phyloP scores from a whole-genome alignment of 2,329 filamentous ascomycete species.

The Ophiostoma sp. region DNA sequence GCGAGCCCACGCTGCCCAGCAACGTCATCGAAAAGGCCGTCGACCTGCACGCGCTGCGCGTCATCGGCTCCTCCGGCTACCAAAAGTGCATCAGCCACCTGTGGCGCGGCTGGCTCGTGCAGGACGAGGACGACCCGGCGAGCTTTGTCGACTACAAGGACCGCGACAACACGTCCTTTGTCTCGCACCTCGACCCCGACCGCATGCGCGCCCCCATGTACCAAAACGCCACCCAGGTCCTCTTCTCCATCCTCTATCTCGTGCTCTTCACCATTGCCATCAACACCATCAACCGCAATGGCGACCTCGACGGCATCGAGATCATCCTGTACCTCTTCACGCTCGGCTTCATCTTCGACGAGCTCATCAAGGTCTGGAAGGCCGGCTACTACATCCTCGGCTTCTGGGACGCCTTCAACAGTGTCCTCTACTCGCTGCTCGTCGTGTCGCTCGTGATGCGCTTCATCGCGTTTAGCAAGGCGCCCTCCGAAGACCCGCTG shows the following conservation, averaged over 20 bases:
- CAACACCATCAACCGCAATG: slow-evolving; percentile 83
- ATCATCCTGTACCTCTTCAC: slow-evolving; percentile 86
- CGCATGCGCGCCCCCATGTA: slow-evolving; percentile 89
- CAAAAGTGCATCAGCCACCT: slow-evolving; percentile 91
- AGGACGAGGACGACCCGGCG: slow-evolving; percentile 86
- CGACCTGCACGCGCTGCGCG: slow-evolving; percentile 78
- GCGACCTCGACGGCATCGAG: slow-evolving; percentile 79
- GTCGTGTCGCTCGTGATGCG: slow-evolving; percentile 72
- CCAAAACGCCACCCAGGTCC: slow-evolving; percentile 82
- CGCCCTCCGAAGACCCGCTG: slow-evolving; percentile 31
- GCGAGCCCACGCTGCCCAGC: slow-evolving; percentile 63
- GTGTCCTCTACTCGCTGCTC: slow-evolving; percentile 71
- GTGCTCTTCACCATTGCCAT: slow-evolving; percentile 83
- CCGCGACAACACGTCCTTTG: slow-evolving; percentile 71
- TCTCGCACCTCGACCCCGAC: slow-evolving; percentile 83
- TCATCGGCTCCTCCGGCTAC: slow-evolving; percentile 90
- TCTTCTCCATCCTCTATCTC: slow-evolving; percentile 78
- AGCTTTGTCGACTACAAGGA: slow-evolving; percentile 82
- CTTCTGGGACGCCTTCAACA: slow-evolving; percentile 97
- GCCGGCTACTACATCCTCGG: slow-evolving; percentile 84
- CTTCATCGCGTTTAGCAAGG: slow-evolving; percentile 67
- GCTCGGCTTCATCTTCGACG: slow-evolving; percentile 82
- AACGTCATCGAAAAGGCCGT: slow-evolving; percentile 94
- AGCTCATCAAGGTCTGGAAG: slow-evolving; percentile 85
- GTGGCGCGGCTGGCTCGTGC: slow-evolving; percentile 95